phyloP scores from a whole-genome alignment of 202 grass and related monocot genomes.

The Zizania palustris region DNA sequence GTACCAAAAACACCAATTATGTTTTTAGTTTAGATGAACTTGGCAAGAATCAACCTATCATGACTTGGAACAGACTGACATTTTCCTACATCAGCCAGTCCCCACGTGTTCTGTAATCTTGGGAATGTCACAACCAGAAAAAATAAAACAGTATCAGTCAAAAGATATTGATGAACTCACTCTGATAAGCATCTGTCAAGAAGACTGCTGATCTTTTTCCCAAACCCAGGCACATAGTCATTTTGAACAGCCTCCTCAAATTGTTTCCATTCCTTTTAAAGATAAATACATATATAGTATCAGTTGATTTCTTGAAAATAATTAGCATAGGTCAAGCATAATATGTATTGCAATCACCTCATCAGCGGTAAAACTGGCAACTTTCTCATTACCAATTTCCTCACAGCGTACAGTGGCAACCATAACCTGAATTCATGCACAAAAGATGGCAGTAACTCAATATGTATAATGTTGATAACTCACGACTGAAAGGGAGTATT shows the following conservation, averaged over 20 bases:
- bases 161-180: conserved; percentile 55
- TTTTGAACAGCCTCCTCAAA: conserved; percentile 82
- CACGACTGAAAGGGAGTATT: conserved; percentile 4
- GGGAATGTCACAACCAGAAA: conserved; percentile 19
- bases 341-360: conserved; percentile 62
- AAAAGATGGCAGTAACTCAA: conserved; percentile 11
- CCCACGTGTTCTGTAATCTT: background rate
- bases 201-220: conserved; percentile 75
- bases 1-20: background rate
- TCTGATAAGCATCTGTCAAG: conserved; percentile 86
- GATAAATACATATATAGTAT: conserved; percentile 29
- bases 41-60: background rate
- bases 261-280: conserved; percentile 80
- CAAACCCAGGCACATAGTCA: conserved; percentile 77
- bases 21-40: conserved; percentile 2
- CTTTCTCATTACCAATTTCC: conserved; percentile 94
- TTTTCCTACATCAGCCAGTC: background rate
- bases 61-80: background rate
- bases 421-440: conserved; percentile 78
- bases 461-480: conserved; percentile 23
- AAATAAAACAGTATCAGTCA: conserved; percentile 16
- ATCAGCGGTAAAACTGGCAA: conserved; percentile 69
- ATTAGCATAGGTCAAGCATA: background rate
- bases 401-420: conserved; percentile 98
- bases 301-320: conserved; percentile 20